Base-by-base conservation (phyloP, 306 rosid genomes). In the Castanea mollissima region DNA sequence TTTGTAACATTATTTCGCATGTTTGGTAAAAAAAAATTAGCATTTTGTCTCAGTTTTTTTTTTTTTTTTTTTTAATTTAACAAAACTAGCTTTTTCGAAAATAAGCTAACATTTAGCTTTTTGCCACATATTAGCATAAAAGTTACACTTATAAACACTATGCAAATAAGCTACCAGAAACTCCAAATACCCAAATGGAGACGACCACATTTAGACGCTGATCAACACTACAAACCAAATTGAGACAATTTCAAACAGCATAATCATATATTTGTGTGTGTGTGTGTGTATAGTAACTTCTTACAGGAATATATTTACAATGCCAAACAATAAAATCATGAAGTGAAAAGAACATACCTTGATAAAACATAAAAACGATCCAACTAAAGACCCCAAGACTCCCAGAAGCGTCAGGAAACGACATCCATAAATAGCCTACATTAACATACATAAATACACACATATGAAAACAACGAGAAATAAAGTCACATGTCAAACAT, bases 331-430 rank as follows among this genome's bases (percentile, higher is more conserved):
- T 2, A n/a, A 67, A 23, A 21, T 12, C 11, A 59, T 27, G 16
- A 19, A 35, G 19, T 2, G 11, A 29, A 27, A 13, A 62, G 18
- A 16, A 9, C 10, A 67, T 91, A 95, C 99, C 98, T 91, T 92
- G 77, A 92, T 67, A 80, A 90, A 95, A 81, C 99, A 95, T 5
- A 91, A 84, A 73, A 92, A 0, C 9, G 99, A 92, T 49, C 97
- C 97, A 80, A 84, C 35, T 64, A 95, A 85, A 83, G 98, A 91
- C 27, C 99, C 98, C n/a, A 92, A 75, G 32, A 92, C 99, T 75
- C 98, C 99, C 55, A 95, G 79, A 83, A 90, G 63, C 3, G 98
- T 72, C 85, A 92, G 21, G 78, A 95, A 95, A 14, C 98, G 89
- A 77, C 90, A 90, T 73, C 98, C 86, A 71, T 91, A 92, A 55